Evolutionary conservation across 257 asterid genomes (phyloP).

Genomic region (Schizonepeta tenuifolia): DNA sequence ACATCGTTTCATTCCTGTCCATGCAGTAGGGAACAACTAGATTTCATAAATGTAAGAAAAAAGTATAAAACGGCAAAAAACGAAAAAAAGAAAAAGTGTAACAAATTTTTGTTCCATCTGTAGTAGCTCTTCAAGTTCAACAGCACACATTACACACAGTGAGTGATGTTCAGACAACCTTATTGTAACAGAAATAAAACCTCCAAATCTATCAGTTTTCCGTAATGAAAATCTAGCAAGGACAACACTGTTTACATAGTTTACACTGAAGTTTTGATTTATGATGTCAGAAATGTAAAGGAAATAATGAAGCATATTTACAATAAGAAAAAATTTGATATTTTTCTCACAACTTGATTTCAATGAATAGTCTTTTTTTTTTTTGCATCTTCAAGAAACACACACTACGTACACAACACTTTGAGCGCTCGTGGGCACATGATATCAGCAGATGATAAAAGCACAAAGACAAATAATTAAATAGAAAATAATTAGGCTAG

Average conservation of each 20-base stretch:
- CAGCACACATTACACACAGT: constrained; percentile 7
- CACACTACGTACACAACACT: constrained; percentile 3
- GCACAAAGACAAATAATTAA: constrained; percentile 15
- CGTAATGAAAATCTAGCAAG: background rate
- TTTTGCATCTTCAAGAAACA: background rate
- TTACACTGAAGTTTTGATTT: no score
- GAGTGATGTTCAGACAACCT: background rate
- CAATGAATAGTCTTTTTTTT: background rate
- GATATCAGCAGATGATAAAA: background rate
- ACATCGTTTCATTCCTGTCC: constrained; percentile 55
- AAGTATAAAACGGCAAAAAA: background rate
- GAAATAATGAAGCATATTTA: background rate
- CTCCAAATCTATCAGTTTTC: background rate
- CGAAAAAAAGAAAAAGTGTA: background rate
- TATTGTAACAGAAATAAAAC: background rate
- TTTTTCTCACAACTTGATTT: background rate
- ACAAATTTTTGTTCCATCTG: constrained; percentile 1
- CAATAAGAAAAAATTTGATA: background rate
- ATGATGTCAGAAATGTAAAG: no score
- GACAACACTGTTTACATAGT: background rate
- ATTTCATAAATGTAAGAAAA: constrained; percentile 44
- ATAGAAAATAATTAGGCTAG: background rate
- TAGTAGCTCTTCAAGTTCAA: background rate
- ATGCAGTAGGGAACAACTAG: constrained; percentile 67
- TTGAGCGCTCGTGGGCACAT: constrained; percentile 30